Conservation (phyloP, 2,329 filamentous ascomycete species). For the Aspergillus fumigatus region DNA sequence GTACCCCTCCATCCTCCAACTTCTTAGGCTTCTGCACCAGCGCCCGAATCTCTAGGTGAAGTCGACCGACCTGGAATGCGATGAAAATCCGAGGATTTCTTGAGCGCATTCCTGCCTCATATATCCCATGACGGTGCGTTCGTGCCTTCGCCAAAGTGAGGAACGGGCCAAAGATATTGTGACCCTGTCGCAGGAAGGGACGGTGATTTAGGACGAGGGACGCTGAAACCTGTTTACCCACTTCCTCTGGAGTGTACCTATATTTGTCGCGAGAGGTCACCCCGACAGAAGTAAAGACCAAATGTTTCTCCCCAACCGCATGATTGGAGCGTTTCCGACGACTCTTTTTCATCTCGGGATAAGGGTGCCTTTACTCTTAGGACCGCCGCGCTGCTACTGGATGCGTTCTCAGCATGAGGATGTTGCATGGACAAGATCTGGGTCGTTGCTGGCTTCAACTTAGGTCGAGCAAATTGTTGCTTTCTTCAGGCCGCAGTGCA, state of each 20-base stretch:
- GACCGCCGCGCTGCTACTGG: conserved; percentile 57
- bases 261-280: conserved; percentile 44
- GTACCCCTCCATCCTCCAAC: background rate
- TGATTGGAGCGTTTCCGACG: conserved; percentile 48
- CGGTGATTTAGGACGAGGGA: conserved; percentile 35
- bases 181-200: conserved; percentile 6
- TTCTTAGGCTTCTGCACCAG: conserved; percentile 9
- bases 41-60: conserved; percentile 15
- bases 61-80: conserved; percentile 8
- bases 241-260: conserved; percentile 54
- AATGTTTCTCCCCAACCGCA: conserved; percentile 48
- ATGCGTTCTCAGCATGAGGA: conserved; percentile 54
- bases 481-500: conserved; percentile 49
- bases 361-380: conserved; percentile 49
- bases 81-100: conserved; percentile 48
- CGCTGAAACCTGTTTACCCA: conserved; percentile 54
- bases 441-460: conserved; percentile 55
- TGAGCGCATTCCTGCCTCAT: conserved; percentile 48
- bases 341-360: conserved; percentile 34
- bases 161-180: conserved; percentile 15
- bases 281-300: conserved; percentile 42
- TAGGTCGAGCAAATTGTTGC: conserved; percentile 52
- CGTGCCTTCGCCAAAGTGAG: conserved; percentile 23
- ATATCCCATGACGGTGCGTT: conserved; percentile 30
- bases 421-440: conserved; percentile 51